These are phyloP conservation scores for Neolecta irregularis DNA, from an alignment of 1,139 yeast genomes.

Conservation along the genomic window DNA sequence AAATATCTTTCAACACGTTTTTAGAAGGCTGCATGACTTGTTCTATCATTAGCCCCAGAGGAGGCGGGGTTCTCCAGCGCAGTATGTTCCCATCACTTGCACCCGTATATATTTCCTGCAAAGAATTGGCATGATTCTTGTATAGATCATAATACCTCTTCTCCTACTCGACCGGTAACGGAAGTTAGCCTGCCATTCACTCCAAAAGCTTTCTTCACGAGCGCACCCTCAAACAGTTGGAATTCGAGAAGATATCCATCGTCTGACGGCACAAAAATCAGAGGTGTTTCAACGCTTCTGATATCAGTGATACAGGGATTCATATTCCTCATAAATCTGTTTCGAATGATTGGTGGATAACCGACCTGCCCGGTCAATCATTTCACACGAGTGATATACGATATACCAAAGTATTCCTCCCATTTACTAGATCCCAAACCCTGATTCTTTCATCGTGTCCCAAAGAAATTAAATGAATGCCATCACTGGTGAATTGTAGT, in stretches of 20 bases:
- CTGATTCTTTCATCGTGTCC: conserved; percentile 68
- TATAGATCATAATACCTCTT: too few species aligned
- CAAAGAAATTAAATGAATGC: conserved; percentile 42
- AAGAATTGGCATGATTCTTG: too few species aligned
- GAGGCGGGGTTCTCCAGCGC: too few species aligned
- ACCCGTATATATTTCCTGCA: too few species aligned
- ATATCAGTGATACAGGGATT: conserved; percentile 28
- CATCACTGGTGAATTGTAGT: conserved; percentile 49
- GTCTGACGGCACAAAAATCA: conserved; percentile 59
- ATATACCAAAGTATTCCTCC: conserved; percentile 46
- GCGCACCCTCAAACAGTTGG: conserved; percentile 51
- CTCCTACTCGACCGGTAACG: too few species aligned
- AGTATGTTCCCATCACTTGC: too few species aligned
- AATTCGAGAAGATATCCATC: conserved; percentile 60
- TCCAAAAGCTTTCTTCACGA: too few species aligned
- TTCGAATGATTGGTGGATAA: conserved; percentile 64
- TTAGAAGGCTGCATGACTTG: too few species aligned
- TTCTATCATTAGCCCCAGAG: too few species aligned
- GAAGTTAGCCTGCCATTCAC: too few species aligned
- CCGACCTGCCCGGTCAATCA: not conserved
- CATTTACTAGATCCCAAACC: conserved; percentile 50
- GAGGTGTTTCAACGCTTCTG: conserved; percentile 33
- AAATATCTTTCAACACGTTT: too few species aligned
- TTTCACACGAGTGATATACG: too few species aligned
- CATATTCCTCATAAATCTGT: conserved; percentile 34